Evolutionary conservation across 2,329 filamentous ascomycete genomes (phyloP), one percentile per base, ranked within the genome.

Genomic region (Penicillium hesseltinei): DNA sequence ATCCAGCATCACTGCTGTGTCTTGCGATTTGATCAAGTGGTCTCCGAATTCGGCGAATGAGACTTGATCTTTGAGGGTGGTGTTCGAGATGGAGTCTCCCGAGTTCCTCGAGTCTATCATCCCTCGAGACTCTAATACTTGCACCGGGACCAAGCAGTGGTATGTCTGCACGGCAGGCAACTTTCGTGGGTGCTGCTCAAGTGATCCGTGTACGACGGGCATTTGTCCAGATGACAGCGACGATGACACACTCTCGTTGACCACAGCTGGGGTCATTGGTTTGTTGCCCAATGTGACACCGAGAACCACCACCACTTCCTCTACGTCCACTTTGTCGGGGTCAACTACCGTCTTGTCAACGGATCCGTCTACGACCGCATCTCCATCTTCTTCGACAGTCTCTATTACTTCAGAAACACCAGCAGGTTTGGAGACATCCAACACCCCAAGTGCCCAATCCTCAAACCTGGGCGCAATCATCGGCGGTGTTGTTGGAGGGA

Each of bases 181-280:
- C 31, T 74, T 65, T 50, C 56, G 39, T 33, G 73, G 72, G 44
- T 75, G 73, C 52, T 75, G 73, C 46, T 69, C 70, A 10, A 61
- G 61, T 15, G 62, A 73, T 56, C 70, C 72, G 27, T 74, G 73
- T 54, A 60, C 56, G 11, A 55, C 54, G 33, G 71, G 70, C 1
- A 36, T 67, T 3, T 75, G 72, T 63, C 67, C 66, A 23, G 23
- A 4, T 23, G 23, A 23, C 23, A 23, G 23, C 23, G 23, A 4
- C 10, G 69, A 70, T 35, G 58, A 33, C 15, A 35, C 40, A 25
- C 31, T 51, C 9, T 27, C 23, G 7, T 21, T 44, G n/a, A 51
- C 39, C 17, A 44, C 46, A 19, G 23, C 27, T 54, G 23, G 9
- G 21, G 11, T n/a, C 15, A 27, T 42, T 29, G 29, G 3, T 9